Base-by-base conservation (phyloP, 2,329 filamentous ascomycete genomes). In the Dactylellina leptospora region DNA sequence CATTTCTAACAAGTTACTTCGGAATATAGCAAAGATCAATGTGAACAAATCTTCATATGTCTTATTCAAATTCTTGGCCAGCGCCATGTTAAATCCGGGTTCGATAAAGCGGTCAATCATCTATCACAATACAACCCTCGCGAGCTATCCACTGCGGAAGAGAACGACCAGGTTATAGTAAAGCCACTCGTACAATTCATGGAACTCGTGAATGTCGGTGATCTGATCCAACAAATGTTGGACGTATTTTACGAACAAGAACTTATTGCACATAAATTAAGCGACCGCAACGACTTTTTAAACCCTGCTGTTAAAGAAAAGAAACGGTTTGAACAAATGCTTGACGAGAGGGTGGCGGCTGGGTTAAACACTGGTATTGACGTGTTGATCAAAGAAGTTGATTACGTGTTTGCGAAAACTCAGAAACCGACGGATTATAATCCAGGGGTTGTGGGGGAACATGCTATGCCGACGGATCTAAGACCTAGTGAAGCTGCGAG, bases 191-290 rank as follows among this genome's bases (percentile, higher is more conserved):
- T 97, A 47, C 97, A 91, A 0, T 99, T 99, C 77, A 87, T 99
- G 73, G 95, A 99, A 81, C 86, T 99, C 25, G 95, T 99, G 79
- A 99, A 99, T 78, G 93, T 99, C 0, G 95, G 95, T 68, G 95
- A 99, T 79, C 84, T 99, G 66, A 99, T 99, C 76, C 92, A 96
- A 70, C 95, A 99, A 80, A 99, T 99, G 95, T 87, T 99, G 68
- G 95, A 99, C 78, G 92, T 99, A 30, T 99, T 99, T 79, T 99
- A 96, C 81, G 90, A 96, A 78, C 95, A 97, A 81, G 95, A 99
- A 81, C 85, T 99, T 25, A 87, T 92, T 4, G 86, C 87, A 0
- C 86, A 90, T 11, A 90, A 90, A 77, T 88, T 99, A 58, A 90
- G 90, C 0, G 93, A 97, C 78, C 88, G 90, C 44, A 96, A 96